Conservation (phyloP, 1,139 yeast species). For the Saccharomyces hybrid region DNA sequence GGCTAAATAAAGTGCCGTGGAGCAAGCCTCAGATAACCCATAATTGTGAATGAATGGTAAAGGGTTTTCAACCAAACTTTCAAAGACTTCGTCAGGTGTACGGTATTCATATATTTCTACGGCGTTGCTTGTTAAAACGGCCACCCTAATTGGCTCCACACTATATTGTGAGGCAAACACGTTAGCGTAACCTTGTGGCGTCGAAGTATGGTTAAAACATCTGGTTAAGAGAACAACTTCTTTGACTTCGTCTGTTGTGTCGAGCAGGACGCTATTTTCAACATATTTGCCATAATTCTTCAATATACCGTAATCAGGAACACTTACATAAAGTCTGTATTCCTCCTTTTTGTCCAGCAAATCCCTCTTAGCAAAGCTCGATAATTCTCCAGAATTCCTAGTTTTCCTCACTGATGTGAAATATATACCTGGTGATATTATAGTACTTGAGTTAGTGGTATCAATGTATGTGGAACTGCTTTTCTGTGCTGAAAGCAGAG, state of each 20-base stretch:
- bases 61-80: slow-evolving; percentile 53
- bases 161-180: slow-evolving; percentile 80
- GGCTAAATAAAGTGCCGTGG: slow-evolving; percentile 75
- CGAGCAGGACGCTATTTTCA: slow-evolving; percentile 76
- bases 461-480: slow-evolving; percentile 37
- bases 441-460: slow-evolving; percentile 38
- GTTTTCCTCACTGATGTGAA: slow-evolving; percentile 41
- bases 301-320: slow-evolving; percentile 77
- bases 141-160: slow-evolving; percentile 55
- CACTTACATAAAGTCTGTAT: slow-evolving; percentile 55
- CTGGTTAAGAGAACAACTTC: slow-evolving; percentile 67
- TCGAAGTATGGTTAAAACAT: slow-evolving; percentile 59
- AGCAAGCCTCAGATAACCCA: slow-evolving; percentile 74
- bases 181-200: slow-evolving; percentile 76
- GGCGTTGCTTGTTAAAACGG: slow-evolving; percentile 74
- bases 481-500: slow-evolving; percentile 28
- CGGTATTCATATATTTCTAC: slow-evolving; percentile 69
- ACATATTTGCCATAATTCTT: slow-evolving; percentile 62
- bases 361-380: neutral
- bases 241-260: slow-evolving; percentile 56
- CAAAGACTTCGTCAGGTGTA: slow-evolving; percentile 72
- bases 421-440: slow-evolving; percentile 80
- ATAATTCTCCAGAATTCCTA: slow-evolving; percentile 2
- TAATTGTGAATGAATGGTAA: slow-evolving; percentile 46
- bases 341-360: slow-evolving; percentile 1